phyloP scores from a whole-genome alignment of 139 green algal species.

The Coccomyxa sp. region DNA sequence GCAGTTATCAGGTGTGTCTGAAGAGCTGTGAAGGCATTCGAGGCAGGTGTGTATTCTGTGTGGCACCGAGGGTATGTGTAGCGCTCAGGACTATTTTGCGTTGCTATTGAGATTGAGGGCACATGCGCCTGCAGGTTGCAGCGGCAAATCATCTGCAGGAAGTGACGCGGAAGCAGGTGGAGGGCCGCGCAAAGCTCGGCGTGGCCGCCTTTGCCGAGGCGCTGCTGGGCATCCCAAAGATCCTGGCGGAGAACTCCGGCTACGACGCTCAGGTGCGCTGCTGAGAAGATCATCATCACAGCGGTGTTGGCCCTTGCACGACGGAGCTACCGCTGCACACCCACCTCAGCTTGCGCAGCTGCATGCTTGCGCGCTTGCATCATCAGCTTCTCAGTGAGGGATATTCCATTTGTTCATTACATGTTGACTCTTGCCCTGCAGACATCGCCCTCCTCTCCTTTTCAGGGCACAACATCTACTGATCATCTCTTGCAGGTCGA shows the following conservation, averaged over 20 bases:
- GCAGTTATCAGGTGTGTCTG: too few species aligned
- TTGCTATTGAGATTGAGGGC: too few species aligned
- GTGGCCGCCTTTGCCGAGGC: conserved; percentile 96
- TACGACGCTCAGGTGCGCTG: conserved; percentile 78
- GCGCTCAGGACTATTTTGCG: too few species aligned
- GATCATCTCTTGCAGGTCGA: too few species aligned
- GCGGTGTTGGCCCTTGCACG: too few species aligned
- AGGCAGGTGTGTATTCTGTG: too few species aligned
- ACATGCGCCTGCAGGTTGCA: conserved; percentile 26
- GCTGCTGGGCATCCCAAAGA: conserved; percentile 92
- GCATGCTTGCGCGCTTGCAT: background rate
- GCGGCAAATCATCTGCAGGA: conserved; percentile 74
- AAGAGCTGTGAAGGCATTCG: too few species aligned
- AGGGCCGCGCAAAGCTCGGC: conserved; percentile 86
- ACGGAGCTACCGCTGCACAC: too few species aligned
- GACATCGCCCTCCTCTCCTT: too few species aligned
- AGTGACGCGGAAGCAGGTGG: conserved; percentile 32
- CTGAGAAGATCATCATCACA: conserved; percentile 41
- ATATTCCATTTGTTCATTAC: background rate
- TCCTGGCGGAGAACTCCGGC: conserved; percentile 91
- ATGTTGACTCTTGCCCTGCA: too few species aligned
- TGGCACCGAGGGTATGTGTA: too few species aligned
- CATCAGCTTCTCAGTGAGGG: background rate
- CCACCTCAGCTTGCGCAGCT: background rate
- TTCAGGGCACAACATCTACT: too few species aligned